phyloP scores from a whole-genome alignment of 768 basidiomycete species.

The Hortiboletus flavorubellus region DNA sequence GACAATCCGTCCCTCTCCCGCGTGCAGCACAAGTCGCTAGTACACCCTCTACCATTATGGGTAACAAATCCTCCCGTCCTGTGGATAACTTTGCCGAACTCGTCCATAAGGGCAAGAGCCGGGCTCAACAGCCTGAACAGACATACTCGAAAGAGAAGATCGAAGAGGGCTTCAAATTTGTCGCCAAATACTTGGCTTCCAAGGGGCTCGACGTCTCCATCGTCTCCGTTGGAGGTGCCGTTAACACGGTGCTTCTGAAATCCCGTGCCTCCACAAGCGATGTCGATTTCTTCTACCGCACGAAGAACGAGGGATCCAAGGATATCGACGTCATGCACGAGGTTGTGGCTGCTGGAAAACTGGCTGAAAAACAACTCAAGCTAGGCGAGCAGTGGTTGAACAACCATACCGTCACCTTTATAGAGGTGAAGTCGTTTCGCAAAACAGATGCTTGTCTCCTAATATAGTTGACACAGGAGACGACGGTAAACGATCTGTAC shows the following conservation, averaged over 20 bases:
- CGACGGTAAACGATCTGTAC: background rate
- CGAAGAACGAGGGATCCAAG: background rate
- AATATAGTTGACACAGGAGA: background rate
- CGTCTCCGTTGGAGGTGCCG: conserved; percentile 8
- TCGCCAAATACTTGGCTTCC: conserved; percentile 1
- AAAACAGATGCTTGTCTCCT: background rate
- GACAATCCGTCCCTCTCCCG: background rate
- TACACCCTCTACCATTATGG: background rate
- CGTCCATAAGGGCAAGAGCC: background rate
- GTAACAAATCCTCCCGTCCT: background rate
- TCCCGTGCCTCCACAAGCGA: conserved; percentile 8
- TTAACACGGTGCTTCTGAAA: conserved; percentile 6
- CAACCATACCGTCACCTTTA: conserved; percentile 6
- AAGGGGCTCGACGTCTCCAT: conserved; percentile 3
- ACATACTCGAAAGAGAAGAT: conserved; percentile 3
- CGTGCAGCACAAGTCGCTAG: background rate
- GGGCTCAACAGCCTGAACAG: background rate
- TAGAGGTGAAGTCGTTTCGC: background rate
- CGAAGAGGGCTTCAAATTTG: conserved; percentile 1
- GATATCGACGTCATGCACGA: background rate
- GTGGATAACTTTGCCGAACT: background rate
- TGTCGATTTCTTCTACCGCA: conserved; percentile 12
- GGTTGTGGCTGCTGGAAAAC: background rate
- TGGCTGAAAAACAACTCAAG: background rate
- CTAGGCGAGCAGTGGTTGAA: conserved; percentile 8